Base-by-base conservation (phyloP, 106 monocot species). In the Acanthochlamys bracteata region DNA sequence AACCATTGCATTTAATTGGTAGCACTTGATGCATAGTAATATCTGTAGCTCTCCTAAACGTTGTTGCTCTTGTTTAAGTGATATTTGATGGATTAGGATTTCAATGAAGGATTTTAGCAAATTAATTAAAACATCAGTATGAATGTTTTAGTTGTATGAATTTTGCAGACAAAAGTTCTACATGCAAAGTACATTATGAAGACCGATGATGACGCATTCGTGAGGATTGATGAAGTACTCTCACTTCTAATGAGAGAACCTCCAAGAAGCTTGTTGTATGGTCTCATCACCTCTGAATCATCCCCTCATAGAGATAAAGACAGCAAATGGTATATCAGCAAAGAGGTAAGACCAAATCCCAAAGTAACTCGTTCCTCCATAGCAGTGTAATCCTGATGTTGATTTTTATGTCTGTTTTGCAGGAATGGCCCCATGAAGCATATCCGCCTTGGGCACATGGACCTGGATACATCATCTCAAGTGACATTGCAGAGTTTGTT, bases 371-470 rank as follows among this genome's bases (percentile, higher is more conserved):
- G 7, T 55, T 6, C 20, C 55, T 55, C 20, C 19, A 11, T n/a
- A 21, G 19, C n/a, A n/a, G n/a, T n/a, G n/a, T n/a, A n/a, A n/a
- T n/a, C n/a, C n/a, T n/a, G n/a, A n/a, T n/a, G n/a, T n/a, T n/a
- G n/a, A n/a, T n/a, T n/a, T n/a, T n/a, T 15, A 21, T 11, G 1
- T 63, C 23, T 10, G 25, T 61, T 61, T 4, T 77, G 41, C 64
- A 94, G 95, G 95, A 96, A 78, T 96, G 95, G 90, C 81, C 90
- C 19, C 56, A 74, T 69, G 78, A 75, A 46, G 54, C 57, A 13
- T 90, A 96, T 74, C 95, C 95, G 56, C 90, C 95, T 41, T 96
- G 95, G 95, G 95, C 95, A 55, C 90, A 96, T 84, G 95, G 95
- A 60, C 90, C 95, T 42, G 95, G 95, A 66, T 96, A 96, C 68